These are phyloP conservation scores for Citeromyces nyonsensis DNA, from an alignment of 805 yeast species.

Conservation along the genomic window DNA sequence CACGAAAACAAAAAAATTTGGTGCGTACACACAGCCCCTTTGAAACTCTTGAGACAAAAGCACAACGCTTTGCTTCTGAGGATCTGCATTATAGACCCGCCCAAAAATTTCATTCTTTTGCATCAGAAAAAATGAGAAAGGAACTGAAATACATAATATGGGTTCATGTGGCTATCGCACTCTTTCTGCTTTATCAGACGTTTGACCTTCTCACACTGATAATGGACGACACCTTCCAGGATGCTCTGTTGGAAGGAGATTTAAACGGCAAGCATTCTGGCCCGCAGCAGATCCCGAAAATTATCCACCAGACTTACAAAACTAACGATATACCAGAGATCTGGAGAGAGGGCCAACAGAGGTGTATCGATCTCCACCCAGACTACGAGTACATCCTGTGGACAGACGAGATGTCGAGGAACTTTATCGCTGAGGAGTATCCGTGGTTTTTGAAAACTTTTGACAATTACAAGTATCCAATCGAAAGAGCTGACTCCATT, in stretches of 20 bases:
- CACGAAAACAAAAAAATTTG: too few species aligned
- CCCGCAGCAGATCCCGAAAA: slow-evolving; percentile 63
- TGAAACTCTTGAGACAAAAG: too few species aligned
- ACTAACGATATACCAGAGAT: slow-evolving; percentile 62
- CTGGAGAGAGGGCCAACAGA: slow-evolving; percentile 69
- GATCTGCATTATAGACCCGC: background rate
- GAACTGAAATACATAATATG: slow-evolving; percentile 47
- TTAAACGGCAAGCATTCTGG: slow-evolving; percentile 29
- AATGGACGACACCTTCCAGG: slow-evolving; percentile 55
- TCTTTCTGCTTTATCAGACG: slow-evolving; percentile 42
- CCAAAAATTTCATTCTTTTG: background rate
- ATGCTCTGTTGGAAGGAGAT: slow-evolving; percentile 49
- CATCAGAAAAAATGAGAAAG: slow-evolving; percentile 29
- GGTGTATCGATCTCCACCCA: slow-evolving; percentile 66
- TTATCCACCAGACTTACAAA: slow-evolving; percentile 88
- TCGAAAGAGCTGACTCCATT: slow-evolving; percentile 83
- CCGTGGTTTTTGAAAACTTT: slow-evolving; percentile 79
- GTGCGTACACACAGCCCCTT: too few species aligned
- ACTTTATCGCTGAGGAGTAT: slow-evolving; percentile 63
- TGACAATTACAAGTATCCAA: slow-evolving; percentile 66
- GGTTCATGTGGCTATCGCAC: slow-evolving; percentile 39
- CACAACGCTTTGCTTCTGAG: too few species aligned
- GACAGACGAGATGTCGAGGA: slow-evolving; percentile 78
- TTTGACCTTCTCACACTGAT: slow-evolving; percentile 61
- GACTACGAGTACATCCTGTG: slow-evolving; percentile 80